Evolutionary conservation across 176 grass and related monocot genomes (phyloP).

Genomic region (Zoysia pacifica): DNA sequence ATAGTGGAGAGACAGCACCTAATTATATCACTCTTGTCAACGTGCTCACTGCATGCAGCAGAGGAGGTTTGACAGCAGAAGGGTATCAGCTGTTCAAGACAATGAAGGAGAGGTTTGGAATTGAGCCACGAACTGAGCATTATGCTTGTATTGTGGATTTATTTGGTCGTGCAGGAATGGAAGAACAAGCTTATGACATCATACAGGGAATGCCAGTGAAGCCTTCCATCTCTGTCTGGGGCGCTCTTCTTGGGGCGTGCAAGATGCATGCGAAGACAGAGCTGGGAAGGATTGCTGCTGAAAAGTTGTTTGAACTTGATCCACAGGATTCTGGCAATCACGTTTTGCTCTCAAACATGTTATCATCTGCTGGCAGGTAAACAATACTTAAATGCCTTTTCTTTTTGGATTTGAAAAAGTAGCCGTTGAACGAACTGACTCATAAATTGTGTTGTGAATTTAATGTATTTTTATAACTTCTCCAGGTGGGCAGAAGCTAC

Average conservation of each 20-base stretch:
- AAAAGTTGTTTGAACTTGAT: constrained; percentile 79
- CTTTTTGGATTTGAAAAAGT: background rate
- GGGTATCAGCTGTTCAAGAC: constrained; percentile 65
- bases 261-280: constrained; percentile 77
- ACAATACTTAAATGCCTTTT: background rate
- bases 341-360: constrained; percentile 82
- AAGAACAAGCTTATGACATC: constrained; percentile 72
- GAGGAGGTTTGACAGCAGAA: constrained; percentile 71
- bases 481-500: constrained; percentile 80
- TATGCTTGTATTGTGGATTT: constrained; percentile 86
- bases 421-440: background rate
- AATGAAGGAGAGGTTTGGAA: constrained; percentile 73
- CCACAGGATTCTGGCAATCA: constrained; percentile 79
- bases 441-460: background rate
- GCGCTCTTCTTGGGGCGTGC: constrained; percentile 78
- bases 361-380: constrained; percentile 80
- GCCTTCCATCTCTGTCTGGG: constrained; percentile 76
- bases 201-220: constrained; percentile 70
- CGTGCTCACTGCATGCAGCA: constrained; percentile 68
- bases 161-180: constrained; percentile 78
- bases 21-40: constrained; percentile 78
- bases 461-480: constrained; percentile 13
- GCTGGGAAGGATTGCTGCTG: constrained; percentile 71
- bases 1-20: constrained; percentile 48
- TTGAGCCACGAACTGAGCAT: constrained; percentile 66